Conservation (phyloP, 2,329 filamentous ascomycete species). For the Coccinonectria pachysandricola region DNA sequence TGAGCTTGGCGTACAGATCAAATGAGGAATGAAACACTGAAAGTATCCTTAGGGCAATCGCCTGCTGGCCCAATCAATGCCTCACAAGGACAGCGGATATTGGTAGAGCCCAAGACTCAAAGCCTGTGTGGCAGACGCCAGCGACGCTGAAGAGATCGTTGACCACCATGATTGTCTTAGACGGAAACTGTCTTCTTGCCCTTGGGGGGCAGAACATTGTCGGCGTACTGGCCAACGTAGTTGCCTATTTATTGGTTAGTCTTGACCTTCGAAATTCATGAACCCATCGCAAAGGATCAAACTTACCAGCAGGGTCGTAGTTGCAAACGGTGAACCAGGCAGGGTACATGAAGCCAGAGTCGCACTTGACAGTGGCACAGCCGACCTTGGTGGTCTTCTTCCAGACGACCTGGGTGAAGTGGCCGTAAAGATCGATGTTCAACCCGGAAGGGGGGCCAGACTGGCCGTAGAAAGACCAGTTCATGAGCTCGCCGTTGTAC, state of each 20-base stretch:
- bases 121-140: too few relatives aligned
- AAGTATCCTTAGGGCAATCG: too few relatives aligned
- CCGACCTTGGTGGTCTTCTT: constrained; percentile 27
- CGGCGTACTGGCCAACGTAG: constrained; percentile 37
- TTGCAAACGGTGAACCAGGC: constrained; percentile 83
- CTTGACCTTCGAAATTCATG: neutral
- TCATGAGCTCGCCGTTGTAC: constrained; percentile 71
- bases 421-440: constrained; percentile 56
- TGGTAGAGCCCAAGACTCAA: too few relatives aligned
- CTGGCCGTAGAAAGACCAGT: constrained; percentile 50
- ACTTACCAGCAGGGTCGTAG: constrained; percentile 64
- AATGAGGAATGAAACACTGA: too few relatives aligned
- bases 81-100: too few relatives aligned
- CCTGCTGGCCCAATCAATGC: too few relatives aligned
- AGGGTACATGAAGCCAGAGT: constrained; percentile 41
- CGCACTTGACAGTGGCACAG: constrained; percentile 62
- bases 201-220: constrained; percentile 36
- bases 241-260: constrained; percentile 32
- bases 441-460: constrained; percentile 45
- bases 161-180: constrained; percentile 11
- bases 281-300: neutral
- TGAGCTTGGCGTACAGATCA: too few relatives aligned
- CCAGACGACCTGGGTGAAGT: constrained; percentile 36
- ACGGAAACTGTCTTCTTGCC: constrained; percentile 15
- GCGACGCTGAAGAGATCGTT: constrained; percentile 6